Base-by-base conservation (phyloP, 352 stramenopile species). In the Pythium myriotylum region DNA sequence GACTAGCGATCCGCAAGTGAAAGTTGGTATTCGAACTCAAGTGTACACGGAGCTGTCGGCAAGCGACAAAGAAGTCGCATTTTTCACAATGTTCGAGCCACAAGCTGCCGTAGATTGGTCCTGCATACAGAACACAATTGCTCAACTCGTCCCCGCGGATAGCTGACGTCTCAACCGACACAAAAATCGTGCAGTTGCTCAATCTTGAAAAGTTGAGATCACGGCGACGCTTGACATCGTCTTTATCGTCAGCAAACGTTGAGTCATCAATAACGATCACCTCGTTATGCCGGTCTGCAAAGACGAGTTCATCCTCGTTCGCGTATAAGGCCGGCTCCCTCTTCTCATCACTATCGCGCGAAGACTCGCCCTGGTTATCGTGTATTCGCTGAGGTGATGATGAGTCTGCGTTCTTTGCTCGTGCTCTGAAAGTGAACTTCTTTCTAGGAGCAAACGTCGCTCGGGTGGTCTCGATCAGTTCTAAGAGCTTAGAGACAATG, bases 11-110 rank as follows among this genome's bases (percentile, higher is more conserved):
- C 9, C 86, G 85, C 39, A 97, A 60, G 63, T 92, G 83, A 43
- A 97, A 96, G 16, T 67, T 80, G 32, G 83, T 91, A 17, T 53
- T 57, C 24, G 62, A 70, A 56, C 77, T 94, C 29, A 81, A 65
- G 54, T 97, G 90, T 46, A 97, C 86, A 22, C 90, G 83, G 19
- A 97, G 72, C 70, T 97, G 89, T 3, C 90, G 81, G 26, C 83
- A 91, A 8, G 88, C 88, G 3, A 92, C 73, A 45, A 90, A 81
- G 53, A 97, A 88, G n/a, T 86, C 77, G 52, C 86, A 94, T 24
- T 74, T 57, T 23, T 81, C 54, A 73, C 88, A 96, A 27, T 83
- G 64, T 43, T 97, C 84, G 2, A 97, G 79, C 76, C 89, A 96
- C 27, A 96, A 61, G 37, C 84, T 93, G 23, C 90, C 87, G 17